These are phyloP conservation scores for Alnus glutinosa DNA, from an alignment of 306 rosid genomes.

Conservation along the genomic window DNA sequence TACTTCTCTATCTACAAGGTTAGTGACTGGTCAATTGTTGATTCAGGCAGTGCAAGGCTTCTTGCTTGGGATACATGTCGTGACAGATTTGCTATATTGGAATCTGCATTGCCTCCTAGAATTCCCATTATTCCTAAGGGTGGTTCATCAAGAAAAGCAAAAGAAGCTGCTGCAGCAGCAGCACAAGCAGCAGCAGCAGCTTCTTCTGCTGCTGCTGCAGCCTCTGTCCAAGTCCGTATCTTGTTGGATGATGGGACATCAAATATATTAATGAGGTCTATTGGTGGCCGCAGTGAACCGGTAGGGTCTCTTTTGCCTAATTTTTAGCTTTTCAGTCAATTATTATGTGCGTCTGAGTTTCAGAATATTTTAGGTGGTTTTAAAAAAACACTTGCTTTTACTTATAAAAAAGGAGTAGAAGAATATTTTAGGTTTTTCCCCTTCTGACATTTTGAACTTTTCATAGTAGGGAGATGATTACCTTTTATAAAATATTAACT, in stretches of 20 bases:
- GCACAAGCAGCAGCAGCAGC: slow-evolving; percentile 98
- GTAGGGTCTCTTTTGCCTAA: slow-evolving; percentile 46
- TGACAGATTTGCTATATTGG: slow-evolving; percentile 95
- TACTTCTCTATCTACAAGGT: slow-evolving; percentile 94
- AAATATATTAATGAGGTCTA: slow-evolving; percentile 87
- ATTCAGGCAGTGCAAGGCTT: slow-evolving; percentile 99
- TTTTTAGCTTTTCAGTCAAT: slow-evolving; percentile 5
- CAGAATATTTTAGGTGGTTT: slow-evolving; percentile 1
- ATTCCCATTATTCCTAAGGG: slow-evolving; percentile 84
- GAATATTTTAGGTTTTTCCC: slow-evolving; percentile 6
- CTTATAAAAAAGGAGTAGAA: too few species aligned
- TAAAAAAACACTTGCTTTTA: too few species aligned
- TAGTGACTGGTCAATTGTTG: slow-evolving; percentile 96
- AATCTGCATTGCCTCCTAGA: slow-evolving; percentile 80
- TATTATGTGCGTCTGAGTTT: slow-evolving; percentile 21
- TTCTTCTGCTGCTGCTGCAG: slow-evolving; percentile 94
- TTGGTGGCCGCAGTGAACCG: slow-evolving; percentile 90
- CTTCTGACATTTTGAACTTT: background rate
- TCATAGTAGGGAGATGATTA: slow-evolving; percentile 2
- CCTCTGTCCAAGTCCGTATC: slow-evolving; percentile 98
- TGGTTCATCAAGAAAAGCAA: slow-evolving; percentile 83
- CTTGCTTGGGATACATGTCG: slow-evolving; percentile 98
- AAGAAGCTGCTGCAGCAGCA: slow-evolving; percentile 94
- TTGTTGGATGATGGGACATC: slow-evolving; percentile 98
- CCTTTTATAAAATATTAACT: background rate